phyloP scores from a whole-genome alignment of 805 yeast genomes.

The Saccharomyces kudriavzevii region DNA sequence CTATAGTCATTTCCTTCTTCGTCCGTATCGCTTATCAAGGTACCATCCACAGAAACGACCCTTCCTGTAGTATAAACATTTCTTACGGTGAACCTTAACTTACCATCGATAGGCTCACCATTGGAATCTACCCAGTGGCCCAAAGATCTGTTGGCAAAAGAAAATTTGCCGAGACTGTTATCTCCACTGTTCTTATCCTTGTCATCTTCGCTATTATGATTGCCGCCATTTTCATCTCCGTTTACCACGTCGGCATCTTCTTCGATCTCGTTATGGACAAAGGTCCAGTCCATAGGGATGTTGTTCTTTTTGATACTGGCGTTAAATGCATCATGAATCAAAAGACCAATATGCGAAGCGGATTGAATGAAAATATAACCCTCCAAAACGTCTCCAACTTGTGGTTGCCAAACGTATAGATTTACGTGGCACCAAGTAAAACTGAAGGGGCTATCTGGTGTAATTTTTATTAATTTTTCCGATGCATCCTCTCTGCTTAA shows the following conservation, averaged over 20 bases:
- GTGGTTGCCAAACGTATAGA: constrained; percentile 83
- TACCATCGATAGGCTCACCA: constrained; percentile 73
- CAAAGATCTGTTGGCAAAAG: constrained; percentile 40
- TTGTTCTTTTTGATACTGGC: constrained; percentile 80
- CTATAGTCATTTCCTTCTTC: constrained; percentile 7
- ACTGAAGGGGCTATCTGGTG: constrained; percentile 78
- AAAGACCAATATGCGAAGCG: constrained; percentile 86
- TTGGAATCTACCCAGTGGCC: constrained; percentile 85
- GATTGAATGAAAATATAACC: constrained; percentile 89
- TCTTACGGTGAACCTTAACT: constrained; percentile 66
- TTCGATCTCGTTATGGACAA: constrained; percentile 71
- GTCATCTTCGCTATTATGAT: constrained; percentile 4
- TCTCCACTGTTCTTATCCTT: constrained; percentile 10
- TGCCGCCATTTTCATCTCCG: constrained; percentile 12
- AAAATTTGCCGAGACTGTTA: constrained; percentile 11
- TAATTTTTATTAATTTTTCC: constrained; percentile 53
- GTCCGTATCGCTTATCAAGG: constrained; percentile 38
- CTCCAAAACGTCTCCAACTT: constrained; percentile 75
- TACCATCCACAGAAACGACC: constrained; percentile 83
- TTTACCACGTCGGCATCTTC: constrained; percentile 21
- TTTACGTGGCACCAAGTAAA: constrained; percentile 83
- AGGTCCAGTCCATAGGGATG: constrained; percentile 83
- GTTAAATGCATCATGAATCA: constrained; percentile 88
- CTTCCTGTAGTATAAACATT: constrained; percentile 68
- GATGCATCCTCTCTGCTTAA: constrained; percentile 33